Base-by-base conservation (phyloP, 2,329 filamentous ascomycete species). In the Albophoma yamanashiensis region DNA sequence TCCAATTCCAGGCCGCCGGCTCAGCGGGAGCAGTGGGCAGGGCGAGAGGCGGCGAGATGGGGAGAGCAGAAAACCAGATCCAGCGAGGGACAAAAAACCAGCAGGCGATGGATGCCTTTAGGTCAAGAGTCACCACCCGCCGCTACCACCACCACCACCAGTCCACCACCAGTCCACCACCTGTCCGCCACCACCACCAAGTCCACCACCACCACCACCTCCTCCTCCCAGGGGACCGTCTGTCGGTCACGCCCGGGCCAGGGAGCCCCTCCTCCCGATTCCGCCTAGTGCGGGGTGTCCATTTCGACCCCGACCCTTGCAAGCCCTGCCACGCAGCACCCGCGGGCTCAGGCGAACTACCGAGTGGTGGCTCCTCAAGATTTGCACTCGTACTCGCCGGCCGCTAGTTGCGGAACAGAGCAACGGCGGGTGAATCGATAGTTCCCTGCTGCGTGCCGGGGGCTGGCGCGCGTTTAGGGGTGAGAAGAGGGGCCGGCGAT, bases 231-330 rank as follows among this genome's bases (percentile, higher is more conserved):
- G 27, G 27, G 27, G 27, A 31, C 27, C 27, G 27, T 3, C 31
- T 14, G 50, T 53, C 50, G 50, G 50, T 38, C 31, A 58, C 53
- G 56, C 47, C 40, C 58, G 60, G 25, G 31, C 43, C n/a, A 40
- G 56, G 52, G 53, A 27, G 63, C 67, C 63, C 66, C 64, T 64
- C 63, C 62, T 63, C 67, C 63, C 57, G 39, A 69, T 64, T 59
- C 25, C 56, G 67, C 61, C 63, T 69, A 70, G 66, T 68, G 68
- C 67, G 68, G 68, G 67, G 67, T 68, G 62, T 47, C 27, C 56
- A 45, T 58, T 57, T 53, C 50, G 15, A 34, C 42, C 40, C 40
- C 14, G 7, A 12, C 22, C 31, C 8, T 34, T 34, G 8, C 31
- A 34, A 34, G 31, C n/a, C n/a, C n/a, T n/a, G n/a, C n/a, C n/a